These are phyloP conservation scores for Amoebophrya sp. DNA, from an alignment of 169 alveolate species.

Conservation along the genomic window DNA sequence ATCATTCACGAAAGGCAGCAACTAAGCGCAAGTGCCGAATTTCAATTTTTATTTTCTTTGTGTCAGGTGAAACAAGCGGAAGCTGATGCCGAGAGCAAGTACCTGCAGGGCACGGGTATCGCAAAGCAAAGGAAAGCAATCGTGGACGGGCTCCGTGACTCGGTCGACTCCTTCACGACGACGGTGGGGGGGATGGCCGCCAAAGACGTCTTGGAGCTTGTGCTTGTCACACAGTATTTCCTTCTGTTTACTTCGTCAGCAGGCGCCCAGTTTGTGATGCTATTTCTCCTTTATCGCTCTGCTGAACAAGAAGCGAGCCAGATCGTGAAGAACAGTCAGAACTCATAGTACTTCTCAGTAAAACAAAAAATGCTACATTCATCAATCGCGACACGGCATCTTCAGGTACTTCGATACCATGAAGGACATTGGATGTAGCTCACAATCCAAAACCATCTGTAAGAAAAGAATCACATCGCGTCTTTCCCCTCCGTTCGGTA, in stretches of 20 bases:
- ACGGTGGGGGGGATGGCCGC: slow-evolving; percentile 36
- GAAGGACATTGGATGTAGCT: neutral
- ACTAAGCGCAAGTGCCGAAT: no score
- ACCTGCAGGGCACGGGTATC: slow-evolving; percentile 42
- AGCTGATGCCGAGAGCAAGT: slow-evolving; percentile 43
- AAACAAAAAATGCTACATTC: neutral
- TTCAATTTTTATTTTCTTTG: no score
- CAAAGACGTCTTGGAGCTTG: slow-evolving; percentile 44
- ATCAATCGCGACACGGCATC: no score
- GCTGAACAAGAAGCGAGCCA: neutral
- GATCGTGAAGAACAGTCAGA: neutral
- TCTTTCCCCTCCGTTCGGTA: no score
- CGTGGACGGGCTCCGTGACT: slow-evolving; percentile 42
- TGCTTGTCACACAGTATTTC: slow-evolving; percentile 40
- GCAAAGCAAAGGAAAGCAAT: slow-evolving; percentile 46
- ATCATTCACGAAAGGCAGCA: no score
- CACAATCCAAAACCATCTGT: neutral
- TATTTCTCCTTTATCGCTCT: neutral
- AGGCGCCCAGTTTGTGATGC: no score
- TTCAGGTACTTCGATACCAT: neutral
- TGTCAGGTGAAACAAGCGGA: slow-evolving; percentile 45
- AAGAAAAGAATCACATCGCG: no score
- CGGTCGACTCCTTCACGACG: slow-evolving; percentile 33
- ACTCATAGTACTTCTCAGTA: neutral
- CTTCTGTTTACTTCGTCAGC: no score